Evolutionary conservation across 2,329 filamentous ascomycete species (phyloP).

Genomic region (Trichoderma aggressivum): DNA sequence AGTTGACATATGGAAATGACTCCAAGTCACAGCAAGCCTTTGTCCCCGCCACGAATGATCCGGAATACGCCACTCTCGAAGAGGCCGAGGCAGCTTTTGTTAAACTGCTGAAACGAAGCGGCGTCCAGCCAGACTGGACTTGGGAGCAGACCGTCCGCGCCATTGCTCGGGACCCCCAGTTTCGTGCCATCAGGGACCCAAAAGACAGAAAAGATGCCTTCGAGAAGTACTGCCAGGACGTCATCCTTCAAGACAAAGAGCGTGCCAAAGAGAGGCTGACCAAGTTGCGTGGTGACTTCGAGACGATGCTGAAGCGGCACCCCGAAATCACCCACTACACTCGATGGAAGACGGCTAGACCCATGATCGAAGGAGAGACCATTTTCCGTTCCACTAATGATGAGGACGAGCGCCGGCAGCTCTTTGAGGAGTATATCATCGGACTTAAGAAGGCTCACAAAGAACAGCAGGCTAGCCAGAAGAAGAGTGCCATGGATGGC

Average conservation of each 20-base stretch:
- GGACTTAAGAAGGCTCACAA: conserved; percentile 77
- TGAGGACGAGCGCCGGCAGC: conserved; percentile 79
- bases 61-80: conserved; percentile 74
- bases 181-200: conserved; percentile 87
- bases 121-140: conserved; percentile 85
- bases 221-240: conserved; percentile 89
- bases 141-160: conserved; percentile 88
- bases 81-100: conserved; percentile 91
- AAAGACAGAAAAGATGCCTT: conserved; percentile 87
- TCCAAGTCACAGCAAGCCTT: conserved; percentile 57
- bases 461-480: conserved; percentile 68
- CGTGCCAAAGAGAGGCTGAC: conserved; percentile 87
- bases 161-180: conserved; percentile 87
- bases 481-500: conserved; percentile 80
- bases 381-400: conserved; percentile 89
- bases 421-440: conserved; percentile 90
- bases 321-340: conserved; percentile 97
- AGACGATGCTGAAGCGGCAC: conserved; percentile 92
- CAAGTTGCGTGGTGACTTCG: conserved; percentile 91
- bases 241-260: conserved; percentile 89
- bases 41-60: conserved; percentile 64
- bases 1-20: conserved; percentile 56
- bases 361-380: conserved; percentile 91
- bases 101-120: conserved; percentile 80
- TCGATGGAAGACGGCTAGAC: conserved; percentile 91